These are phyloP conservation scores for Trichothecium sympodiale DNA, from an alignment of 2,329 filamentous ascomycete genomes.

Conservation along the genomic window DNA sequence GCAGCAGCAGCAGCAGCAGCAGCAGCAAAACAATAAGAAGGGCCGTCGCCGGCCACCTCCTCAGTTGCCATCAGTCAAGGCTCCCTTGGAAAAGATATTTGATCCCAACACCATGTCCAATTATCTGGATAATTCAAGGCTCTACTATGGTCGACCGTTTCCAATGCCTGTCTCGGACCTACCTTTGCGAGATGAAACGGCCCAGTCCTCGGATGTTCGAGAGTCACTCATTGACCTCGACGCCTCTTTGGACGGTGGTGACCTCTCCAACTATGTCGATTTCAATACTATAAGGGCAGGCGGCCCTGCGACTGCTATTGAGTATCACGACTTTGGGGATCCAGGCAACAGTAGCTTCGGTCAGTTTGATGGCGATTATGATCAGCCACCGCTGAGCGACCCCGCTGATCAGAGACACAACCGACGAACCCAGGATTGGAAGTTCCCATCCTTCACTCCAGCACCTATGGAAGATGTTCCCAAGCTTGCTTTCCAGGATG, in stretches of 20 bases:
- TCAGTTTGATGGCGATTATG: too few species aligned
- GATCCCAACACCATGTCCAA: slow-evolving; percentile 54
- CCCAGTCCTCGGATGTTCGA: slow-evolving; percentile 36
- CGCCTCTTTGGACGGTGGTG: slow-evolving; percentile 43
- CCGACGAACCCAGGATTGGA: slow-evolving; percentile 44
- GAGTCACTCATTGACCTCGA: slow-evolving; percentile 59
- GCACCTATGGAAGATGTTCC: slow-evolving; percentile 41
- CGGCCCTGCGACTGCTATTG: slow-evolving; percentile 33
- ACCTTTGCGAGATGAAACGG: slow-evolving; percentile 45
- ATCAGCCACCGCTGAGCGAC: slow-evolving; percentile 42
- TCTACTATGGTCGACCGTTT: slow-evolving; percentile 43
- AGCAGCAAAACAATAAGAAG: slow-evolving; percentile 19
- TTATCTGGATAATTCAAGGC: slow-evolving; percentile 52
- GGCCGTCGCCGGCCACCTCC: slow-evolving; percentile 47
- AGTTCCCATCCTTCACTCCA: slow-evolving; percentile 40
- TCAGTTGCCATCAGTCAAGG: slow-evolving; percentile 44
- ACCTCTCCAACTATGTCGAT: slow-evolving; percentile 47
- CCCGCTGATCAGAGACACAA: slow-evolving; percentile 42
- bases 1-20: too few species aligned
- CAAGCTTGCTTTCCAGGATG: slow-evolving; percentile 26
- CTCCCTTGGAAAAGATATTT: slow-evolving; percentile 53
- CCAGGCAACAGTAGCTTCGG: slow-evolving; percentile 1
- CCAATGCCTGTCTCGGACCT: slow-evolving; percentile 39
- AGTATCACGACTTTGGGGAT: slow-evolving; percentile 38
- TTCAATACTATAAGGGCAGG: slow-evolving; percentile 48